A percentile compares a stretch with the other conserved stretches of the same genome.
Evolutionary conservation across 75 land plant species (phyloP).

Genomic region (Adiantum capillusveneris): DNA sequence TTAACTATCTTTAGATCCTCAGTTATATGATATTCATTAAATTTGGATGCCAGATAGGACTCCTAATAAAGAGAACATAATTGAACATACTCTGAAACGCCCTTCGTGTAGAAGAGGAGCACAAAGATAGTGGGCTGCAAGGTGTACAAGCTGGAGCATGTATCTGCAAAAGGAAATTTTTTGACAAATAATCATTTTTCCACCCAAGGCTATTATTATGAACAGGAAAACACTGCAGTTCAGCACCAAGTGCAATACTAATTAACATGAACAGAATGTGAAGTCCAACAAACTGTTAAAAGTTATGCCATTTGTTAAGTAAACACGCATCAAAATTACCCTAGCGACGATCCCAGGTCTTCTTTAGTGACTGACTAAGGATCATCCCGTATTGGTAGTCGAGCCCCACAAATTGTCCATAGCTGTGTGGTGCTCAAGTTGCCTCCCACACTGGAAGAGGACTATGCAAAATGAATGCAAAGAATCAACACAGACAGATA

Average conservation of each 20-base stretch:
- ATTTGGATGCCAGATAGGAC: too few species aligned
- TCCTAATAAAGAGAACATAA: too few species aligned
- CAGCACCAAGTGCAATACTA: too few species aligned
- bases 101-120: slow-evolving; percentile 76
- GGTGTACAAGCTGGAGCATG: slow-evolving; percentile 80
- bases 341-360: slow-evolving; percentile 83
- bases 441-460: slow-evolving; percentile 8
- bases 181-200: too few species aligned
- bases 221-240: too few species aligned
- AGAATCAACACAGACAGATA: not conserved
- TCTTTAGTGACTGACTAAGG: slow-evolving; percentile 73
- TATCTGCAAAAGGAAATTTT: slow-evolving; percentile 65
- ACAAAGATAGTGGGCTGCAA: slow-evolving; percentile 49
- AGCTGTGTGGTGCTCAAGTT: not conserved
- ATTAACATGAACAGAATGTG: too few species aligned
- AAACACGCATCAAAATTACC: too few species aligned
- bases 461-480: slow-evolving; percentile 9
- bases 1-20: too few species aligned
- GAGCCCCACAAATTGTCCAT: slow-evolving; percentile 58
- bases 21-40: too few species aligned
- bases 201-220: too few species aligned
- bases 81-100: slow-evolving; percentile 68
- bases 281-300: too few species aligned
- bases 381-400: slow-evolving; percentile 73
- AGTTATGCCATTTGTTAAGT: too few species aligned